Conservation (phyloP, 257 asterid species). For the Solanum dulcamara region DNA sequence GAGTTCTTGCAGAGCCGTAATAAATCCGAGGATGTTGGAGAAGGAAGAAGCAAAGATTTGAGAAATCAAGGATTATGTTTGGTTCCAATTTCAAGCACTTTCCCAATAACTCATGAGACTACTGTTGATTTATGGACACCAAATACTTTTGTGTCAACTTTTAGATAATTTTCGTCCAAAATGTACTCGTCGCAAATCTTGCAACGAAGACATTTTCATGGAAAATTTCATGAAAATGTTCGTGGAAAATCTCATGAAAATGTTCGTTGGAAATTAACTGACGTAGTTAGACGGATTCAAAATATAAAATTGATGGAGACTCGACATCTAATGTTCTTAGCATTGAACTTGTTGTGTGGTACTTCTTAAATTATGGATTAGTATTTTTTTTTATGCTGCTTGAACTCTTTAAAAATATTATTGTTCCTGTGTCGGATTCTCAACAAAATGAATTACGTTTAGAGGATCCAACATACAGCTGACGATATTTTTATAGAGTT, state of each 20-base stretch:
- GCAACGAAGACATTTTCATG: neutral
- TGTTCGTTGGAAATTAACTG: neutral
- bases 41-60: slow-evolving; percentile 29
- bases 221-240: too few species aligned
- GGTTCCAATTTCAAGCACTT: slow-evolving; percentile 66
- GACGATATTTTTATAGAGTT: neutral
- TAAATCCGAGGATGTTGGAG: neutral
- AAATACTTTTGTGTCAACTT: slow-evolving; percentile 35
- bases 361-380: neutral
- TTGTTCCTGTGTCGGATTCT: neutral
- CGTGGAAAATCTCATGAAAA: neutral
- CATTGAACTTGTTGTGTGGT: neutral
- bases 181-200: neutral
- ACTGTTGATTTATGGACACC: slow-evolving; percentile 77
- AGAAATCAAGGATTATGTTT: slow-evolving; percentile 71
- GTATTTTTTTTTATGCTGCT: neutral
- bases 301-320: neutral
- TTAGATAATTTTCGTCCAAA: slow-evolving; percentile 17
- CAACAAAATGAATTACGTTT: too few species aligned
- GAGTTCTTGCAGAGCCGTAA: neutral
- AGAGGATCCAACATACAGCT: neutral
- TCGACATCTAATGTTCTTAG: neutral
- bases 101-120: slow-evolving; percentile 59
- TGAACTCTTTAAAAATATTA: neutral
- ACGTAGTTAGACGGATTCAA: neutral